Evolutionary conservation across 805 yeast species (phyloP).

Genomic region (Schwanniomyces polymorphus): DNA sequence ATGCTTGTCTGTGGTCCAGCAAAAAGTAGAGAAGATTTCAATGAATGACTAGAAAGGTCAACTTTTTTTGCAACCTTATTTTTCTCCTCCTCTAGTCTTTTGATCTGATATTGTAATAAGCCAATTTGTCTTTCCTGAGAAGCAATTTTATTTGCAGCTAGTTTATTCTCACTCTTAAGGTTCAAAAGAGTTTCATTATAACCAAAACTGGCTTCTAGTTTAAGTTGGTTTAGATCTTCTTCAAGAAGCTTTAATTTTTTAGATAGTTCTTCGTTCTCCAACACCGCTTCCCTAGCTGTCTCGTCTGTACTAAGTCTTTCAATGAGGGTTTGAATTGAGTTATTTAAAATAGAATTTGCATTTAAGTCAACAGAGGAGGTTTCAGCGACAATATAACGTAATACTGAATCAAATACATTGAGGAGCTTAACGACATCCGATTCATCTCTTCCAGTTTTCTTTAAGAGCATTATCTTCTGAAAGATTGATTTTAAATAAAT

Average conservation of each 20-base stretch:
- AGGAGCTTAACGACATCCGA: slow-evolving; percentile 25
- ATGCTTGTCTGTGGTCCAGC: slow-evolving; percentile 3
- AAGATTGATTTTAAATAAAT: slow-evolving; percentile 19
- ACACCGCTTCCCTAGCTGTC: slow-evolving; percentile 32
- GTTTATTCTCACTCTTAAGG: slow-evolving; percentile 20
- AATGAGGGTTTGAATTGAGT: slow-evolving; percentile 33
- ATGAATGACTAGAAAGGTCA: slow-evolving; percentile 1
- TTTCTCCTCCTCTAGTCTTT: slow-evolving; percentile 18
- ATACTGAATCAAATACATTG: slow-evolving; percentile 27
- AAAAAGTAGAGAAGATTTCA: background rate
- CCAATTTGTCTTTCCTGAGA: slow-evolving; percentile 25
- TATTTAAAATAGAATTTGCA: slow-evolving; percentile 26
- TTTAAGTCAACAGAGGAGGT: slow-evolving; percentile 20
- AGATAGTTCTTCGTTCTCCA: slow-evolving; percentile 26
- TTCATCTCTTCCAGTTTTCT: slow-evolving; percentile 21
- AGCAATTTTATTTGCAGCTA: slow-evolving; percentile 20
- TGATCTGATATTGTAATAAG: slow-evolving; percentile 21
- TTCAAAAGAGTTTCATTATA: slow-evolving; percentile 16
- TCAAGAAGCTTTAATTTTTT: slow-evolving; percentile 20
- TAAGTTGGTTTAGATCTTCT: slow-evolving; percentile 18
- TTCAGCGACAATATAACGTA: slow-evolving; percentile 29
- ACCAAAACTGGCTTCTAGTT: slow-evolving; percentile 20
- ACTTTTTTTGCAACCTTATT: background rate
- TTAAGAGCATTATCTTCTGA: slow-evolving; percentile 23
- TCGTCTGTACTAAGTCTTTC: slow-evolving; percentile 35